These are phyloP conservation scores for Toxicodendron radicans DNA, from an alignment of 345 rosid species.

Conservation along the genomic window DNA sequence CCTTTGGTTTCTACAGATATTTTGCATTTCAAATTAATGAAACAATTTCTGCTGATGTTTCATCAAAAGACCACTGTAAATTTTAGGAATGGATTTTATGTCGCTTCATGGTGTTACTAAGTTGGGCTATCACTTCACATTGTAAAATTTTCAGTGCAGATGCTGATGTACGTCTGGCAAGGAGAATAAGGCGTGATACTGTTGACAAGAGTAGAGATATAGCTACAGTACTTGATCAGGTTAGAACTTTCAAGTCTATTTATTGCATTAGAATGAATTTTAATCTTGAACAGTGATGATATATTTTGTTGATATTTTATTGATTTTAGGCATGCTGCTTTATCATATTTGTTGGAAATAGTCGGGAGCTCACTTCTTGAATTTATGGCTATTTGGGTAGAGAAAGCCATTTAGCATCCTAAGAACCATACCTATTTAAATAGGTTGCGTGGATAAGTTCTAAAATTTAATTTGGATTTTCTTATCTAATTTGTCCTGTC, in stretches of 20 bases:
- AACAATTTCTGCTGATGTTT: slow-evolving; percentile 3
- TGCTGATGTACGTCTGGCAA: slow-evolving; percentile 98
- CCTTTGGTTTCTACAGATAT: not conserved
- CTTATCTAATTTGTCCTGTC: too few relatives aligned
- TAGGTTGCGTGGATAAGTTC: too few relatives aligned
- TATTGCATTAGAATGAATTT: not conserved
- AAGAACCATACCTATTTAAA: too few relatives aligned
- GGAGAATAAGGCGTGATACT: slow-evolving; percentile 95
- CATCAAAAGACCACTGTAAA: too few relatives aligned
- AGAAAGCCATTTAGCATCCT: not conserved
- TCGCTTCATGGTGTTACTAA: slow-evolving; percentile 24
- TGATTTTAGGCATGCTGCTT: not conserved
- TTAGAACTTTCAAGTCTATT: slow-evolving; percentile 23
- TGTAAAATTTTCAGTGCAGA: slow-evolving; percentile 67
- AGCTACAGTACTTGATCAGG: slow-evolving; percentile 93
- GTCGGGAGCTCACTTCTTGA: not conserved
- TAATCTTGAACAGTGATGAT: not conserved
- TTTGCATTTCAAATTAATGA: not conserved
- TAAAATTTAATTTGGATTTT: too few relatives aligned
- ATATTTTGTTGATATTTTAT: too few relatives aligned
- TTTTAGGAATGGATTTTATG: slow-evolving; percentile 8
- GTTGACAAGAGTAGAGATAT: slow-evolving; percentile 88
- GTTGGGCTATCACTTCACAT: slow-evolving; percentile 39
- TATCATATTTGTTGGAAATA: not conserved
- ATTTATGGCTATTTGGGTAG: not conserved